Conservation (phyloP, 2,329 filamentous ascomycete genomes). For the Paecilomyces sp. region DNA sequence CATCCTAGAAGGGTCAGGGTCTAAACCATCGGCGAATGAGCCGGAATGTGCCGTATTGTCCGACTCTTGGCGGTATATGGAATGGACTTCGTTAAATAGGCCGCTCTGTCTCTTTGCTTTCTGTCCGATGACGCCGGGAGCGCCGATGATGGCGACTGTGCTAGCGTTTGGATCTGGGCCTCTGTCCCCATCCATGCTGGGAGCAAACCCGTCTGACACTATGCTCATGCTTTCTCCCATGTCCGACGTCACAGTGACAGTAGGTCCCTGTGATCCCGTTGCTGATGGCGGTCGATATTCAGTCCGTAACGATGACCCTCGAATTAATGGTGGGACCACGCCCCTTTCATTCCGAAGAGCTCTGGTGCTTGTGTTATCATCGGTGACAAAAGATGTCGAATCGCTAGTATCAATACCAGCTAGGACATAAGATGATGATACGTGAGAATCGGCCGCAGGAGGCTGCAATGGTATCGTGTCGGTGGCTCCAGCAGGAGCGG, state of each 20-base stretch:
- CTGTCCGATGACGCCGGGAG: slow-evolving; percentile 18
- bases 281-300: background rate
- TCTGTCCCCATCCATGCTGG: slow-evolving; percentile 7
- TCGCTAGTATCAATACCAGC: background rate
- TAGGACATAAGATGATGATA: background rate
- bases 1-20: background rate
- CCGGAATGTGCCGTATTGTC: background rate
- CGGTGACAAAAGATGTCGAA: background rate
- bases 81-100: background rate
- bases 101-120: background rate
- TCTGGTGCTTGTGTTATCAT: background rate
- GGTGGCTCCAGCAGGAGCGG: background rate
- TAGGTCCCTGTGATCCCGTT: background rate
- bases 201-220: background rate
- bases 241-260: background rate
- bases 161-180: slow-evolving; percentile 23
- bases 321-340: background rate
- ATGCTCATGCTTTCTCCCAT: background rate
- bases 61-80: background rate
- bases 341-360: background rate
- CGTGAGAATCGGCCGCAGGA: background rate
- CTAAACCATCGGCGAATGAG: background rate
- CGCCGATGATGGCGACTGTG: slow-evolving; percentile 16
- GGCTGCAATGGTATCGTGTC: background rate
- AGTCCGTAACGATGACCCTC: background rate